These are phyloP conservation scores for Pseudonectria buxi DNA, from an alignment of 2,329 filamentous ascomycete species.

Conservation along the genomic window DNA sequence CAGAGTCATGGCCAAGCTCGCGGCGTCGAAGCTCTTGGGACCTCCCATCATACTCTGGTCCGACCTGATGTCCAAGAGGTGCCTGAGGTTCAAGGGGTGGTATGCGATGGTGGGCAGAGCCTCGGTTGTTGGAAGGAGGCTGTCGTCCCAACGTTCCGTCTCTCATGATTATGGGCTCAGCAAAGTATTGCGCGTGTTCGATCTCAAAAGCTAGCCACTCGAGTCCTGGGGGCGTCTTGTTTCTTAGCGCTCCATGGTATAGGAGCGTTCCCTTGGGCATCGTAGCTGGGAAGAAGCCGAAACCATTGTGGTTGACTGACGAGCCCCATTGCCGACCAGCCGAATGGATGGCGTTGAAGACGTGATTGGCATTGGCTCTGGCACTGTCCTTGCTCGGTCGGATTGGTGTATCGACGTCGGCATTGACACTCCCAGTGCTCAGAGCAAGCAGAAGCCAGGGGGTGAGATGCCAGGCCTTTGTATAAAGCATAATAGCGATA, in stretches of 20 bases:
- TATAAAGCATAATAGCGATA: too few relatives aligned
- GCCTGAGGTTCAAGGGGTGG: slow-evolving; percentile 2
- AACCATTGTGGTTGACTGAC: slow-evolving; percentile 66
- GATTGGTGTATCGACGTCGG: slow-evolving; percentile 14
- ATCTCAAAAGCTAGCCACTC: slow-evolving; percentile 75
- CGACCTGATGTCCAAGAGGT: not conserved
- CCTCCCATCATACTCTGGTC: slow-evolving; percentile 1
- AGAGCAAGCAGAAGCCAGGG: slow-evolving; percentile 3
- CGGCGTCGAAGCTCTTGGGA: slow-evolving; percentile 9
- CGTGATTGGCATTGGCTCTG: slow-evolving; percentile 49
- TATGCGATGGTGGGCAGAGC: too few relatives aligned
- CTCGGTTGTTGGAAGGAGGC: too few relatives aligned
- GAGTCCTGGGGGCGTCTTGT: slow-evolving; percentile 41
- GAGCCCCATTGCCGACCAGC: slow-evolving; percentile 71
- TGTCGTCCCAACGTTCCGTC: too few relatives aligned
- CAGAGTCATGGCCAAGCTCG: not conserved
- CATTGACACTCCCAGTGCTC: slow-evolving; percentile 2
- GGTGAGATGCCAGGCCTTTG: too few relatives aligned
- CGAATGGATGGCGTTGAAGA: slow-evolving; percentile 68
- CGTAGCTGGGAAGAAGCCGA: slow-evolving; percentile 61
- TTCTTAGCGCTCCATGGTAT: slow-evolving; percentile 54
- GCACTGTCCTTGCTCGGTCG: slow-evolving; percentile 33
- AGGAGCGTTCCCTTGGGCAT: slow-evolving; percentile 59
- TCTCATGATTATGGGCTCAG: slow-evolving; percentile 18
- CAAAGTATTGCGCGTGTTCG: slow-evolving; percentile 65